These are phyloP conservation scores for Mortierella hygrophila DNA, from an alignment of 192 early-diverging fungal species.

Conservation along the genomic window DNA sequence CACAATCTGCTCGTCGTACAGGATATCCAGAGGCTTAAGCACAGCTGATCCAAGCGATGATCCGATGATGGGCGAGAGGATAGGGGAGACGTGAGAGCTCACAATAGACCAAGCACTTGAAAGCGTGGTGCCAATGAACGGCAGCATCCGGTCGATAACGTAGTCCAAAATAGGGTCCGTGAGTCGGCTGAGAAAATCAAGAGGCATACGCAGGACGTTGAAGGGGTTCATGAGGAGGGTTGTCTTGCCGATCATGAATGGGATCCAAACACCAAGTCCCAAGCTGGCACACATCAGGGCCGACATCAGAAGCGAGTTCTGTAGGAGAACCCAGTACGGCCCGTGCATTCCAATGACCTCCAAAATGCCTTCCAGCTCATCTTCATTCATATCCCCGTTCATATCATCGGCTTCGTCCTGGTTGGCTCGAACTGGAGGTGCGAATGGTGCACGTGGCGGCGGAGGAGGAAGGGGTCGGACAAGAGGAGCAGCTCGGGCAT, in stretches of 20 bases:
- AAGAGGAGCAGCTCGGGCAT: constrained; percentile 2
- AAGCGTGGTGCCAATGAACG: not conserved
- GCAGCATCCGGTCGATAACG: constrained; percentile 31
- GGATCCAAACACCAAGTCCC: constrained; percentile 82
- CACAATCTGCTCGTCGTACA: constrained; percentile 16
- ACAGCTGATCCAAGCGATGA: constrained; percentile 12
- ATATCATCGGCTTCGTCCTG: constrained; percentile 40
- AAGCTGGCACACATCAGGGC: constrained; percentile 85
- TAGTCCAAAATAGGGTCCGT: constrained; percentile 42
- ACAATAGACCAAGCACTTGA: constrained; percentile 3
- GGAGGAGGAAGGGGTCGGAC: constrained; percentile 12
- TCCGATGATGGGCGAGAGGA: not conserved
- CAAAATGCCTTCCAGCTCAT: constrained; percentile 80
- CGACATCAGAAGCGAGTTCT: constrained; percentile 86
- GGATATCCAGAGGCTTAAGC: not conserved
- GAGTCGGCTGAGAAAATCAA: constrained; percentile 28
- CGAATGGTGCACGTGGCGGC: not conserved
- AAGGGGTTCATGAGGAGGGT: constrained; percentile 54
- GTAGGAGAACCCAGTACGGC: constrained; percentile 79
- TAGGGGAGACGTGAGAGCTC: not conserved
- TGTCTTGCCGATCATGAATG: constrained; percentile 76
- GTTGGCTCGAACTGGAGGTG: constrained; percentile 21
- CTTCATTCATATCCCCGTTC: constrained; percentile 63
- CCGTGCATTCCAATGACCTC: constrained; percentile 95
- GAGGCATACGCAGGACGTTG: constrained; percentile 24